Percentiles rank a stretch among this genome's conserved stretches.
Evolutionary conservation across 441 rosid species (phyloP).

Genomic region (Croton laevigatus): DNA sequence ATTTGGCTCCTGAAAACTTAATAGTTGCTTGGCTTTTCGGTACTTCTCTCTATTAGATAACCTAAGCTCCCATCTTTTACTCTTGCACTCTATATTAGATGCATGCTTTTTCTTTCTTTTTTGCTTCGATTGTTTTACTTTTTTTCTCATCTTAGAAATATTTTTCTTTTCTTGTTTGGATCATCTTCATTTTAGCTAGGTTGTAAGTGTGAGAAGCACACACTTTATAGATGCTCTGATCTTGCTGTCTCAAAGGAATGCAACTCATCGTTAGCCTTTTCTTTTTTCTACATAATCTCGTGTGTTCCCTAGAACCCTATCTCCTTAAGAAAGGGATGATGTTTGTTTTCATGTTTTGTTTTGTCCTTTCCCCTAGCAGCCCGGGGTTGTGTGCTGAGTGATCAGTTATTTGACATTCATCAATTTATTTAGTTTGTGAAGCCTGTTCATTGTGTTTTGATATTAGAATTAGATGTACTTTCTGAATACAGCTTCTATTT

Average conservation of each 20-base stretch:
- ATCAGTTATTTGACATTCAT: background rate
- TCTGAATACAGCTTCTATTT: background rate
- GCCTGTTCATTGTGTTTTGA: background rate
- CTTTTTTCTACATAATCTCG: too few species aligned
- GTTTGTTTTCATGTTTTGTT: background rate
- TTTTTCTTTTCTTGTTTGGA: background rate
- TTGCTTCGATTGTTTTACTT: background rate
- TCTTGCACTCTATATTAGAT: background rate
- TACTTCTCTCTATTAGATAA: background rate
- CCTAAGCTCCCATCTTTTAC: background rate
- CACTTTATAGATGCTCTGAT: background rate
- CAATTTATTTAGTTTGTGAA: background rate
- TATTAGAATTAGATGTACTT: background rate
- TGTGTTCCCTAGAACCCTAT: too few species aligned
- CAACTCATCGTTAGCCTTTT: too few species aligned
- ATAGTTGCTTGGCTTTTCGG: background rate
- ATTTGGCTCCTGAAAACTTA: background rate
- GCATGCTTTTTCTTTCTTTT: background rate
- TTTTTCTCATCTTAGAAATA: background rate
- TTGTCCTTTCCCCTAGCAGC: background rate
- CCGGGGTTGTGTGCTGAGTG: background rate
- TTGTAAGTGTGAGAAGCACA: background rate
- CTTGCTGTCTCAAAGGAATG: too few species aligned
- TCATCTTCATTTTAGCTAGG: background rate
- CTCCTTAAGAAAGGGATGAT: too few species aligned